Conservation (phyloP, 306 rosid species). For the Betula pendula region DNA sequence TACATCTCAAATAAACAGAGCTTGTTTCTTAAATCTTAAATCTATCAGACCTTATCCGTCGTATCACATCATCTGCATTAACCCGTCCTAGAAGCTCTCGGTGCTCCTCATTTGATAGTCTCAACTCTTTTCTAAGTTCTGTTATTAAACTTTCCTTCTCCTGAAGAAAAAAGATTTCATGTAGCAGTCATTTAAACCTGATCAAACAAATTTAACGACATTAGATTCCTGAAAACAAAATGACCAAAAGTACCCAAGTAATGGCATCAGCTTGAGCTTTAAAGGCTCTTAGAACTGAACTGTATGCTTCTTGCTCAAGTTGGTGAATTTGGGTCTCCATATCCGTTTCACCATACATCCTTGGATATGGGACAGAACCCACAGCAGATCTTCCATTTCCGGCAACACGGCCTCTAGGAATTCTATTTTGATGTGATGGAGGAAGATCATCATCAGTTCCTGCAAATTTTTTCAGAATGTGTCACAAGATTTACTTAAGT, state of each 20-base stretch:
- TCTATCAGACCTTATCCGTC: constrained; percentile 71
- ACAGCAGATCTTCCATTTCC: constrained; percentile 83
- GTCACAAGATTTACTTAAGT: neutral
- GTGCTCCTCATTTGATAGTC: constrained; percentile 94
- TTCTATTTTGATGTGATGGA: constrained; percentile 77
- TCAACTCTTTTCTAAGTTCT: constrained; percentile 87
- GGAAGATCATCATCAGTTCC: constrained; percentile 97
- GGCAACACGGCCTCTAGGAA: constrained; percentile 67
- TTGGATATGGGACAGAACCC: constrained; percentile 66
- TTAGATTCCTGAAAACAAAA: constrained; percentile 39
- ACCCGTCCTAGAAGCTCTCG: constrained; percentile 88
- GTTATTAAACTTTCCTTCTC: constrained; percentile 91
- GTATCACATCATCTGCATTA: constrained; percentile 84
- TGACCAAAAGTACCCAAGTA: constrained; percentile 75
- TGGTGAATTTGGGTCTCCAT: constrained; percentile 94
- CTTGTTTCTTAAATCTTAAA: constrained; percentile 17
- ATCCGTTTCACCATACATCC: constrained; percentile 76
- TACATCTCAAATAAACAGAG: constrained; percentile 22
- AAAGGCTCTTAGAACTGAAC: constrained; percentile 92
- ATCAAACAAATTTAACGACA: constrained; percentile 35
- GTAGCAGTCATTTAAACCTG: constrained; percentile 56
- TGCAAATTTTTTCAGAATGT: constrained; percentile 28
- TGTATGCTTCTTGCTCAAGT: constrained; percentile 95
- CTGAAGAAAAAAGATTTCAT: constrained; percentile 64
- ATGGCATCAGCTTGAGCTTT: constrained; percentile 99